Conservation (phyloP, 306 rosid genomes). For the Cucurbita maxima region DNA sequence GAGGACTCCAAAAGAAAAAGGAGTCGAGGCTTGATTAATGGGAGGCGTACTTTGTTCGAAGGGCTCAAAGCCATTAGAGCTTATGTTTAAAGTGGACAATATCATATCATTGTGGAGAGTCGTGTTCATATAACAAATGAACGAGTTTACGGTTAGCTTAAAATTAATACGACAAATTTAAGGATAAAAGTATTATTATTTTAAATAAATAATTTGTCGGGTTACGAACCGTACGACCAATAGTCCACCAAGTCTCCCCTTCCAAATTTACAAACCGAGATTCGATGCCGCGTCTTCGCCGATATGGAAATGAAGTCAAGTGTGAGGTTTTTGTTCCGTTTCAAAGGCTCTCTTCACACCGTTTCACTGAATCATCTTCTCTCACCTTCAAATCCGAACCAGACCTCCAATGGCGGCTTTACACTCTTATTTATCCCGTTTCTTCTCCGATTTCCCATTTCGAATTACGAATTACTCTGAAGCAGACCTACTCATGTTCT, state of each 20-base stretch:
- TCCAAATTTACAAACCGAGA: background rate
- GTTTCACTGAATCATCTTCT: background rate
- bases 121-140: no score
- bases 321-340: background rate
- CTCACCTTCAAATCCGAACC: background rate
- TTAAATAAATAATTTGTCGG: background rate
- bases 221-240: background rate
- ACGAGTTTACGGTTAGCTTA: no score
- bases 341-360: background rate
- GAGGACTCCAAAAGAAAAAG: no score
- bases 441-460: conserved; percentile 14
- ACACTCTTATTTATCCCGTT: conserved; percentile 6
- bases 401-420: conserved; percentile 30
- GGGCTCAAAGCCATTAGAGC: no score
- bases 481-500: conserved; percentile 23
- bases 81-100: no score
- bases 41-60: no score
- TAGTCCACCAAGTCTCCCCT: background rate
- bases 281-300: background rate
- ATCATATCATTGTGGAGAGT: no score
- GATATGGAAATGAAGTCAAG: background rate
- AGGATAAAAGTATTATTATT: no score
- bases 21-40: no score
- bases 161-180: no score
- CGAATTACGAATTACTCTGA: conserved; percentile 3